A percentile compares a stretch with the other conserved stretches of the same genome.
phyloP scores from a whole-genome alignment of 495 filamentous ascomycete species.

The Lepidopterella palustris region DNA sequence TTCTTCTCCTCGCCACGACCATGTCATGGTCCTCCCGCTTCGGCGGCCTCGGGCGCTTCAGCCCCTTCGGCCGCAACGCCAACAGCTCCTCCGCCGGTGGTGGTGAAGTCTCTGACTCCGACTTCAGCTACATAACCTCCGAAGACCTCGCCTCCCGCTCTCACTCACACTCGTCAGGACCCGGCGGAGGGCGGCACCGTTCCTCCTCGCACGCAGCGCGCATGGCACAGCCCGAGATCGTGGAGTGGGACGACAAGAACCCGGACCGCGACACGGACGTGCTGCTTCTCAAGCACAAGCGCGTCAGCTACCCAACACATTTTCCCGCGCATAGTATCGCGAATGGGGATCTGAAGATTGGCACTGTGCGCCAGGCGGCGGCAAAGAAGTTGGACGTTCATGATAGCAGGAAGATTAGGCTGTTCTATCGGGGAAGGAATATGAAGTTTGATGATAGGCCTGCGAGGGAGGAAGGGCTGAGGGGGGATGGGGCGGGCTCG shows the following conservation, averaged over 20 bases:
- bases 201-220: slow-evolving; percentile 37
- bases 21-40: slow-evolving; percentile 62
- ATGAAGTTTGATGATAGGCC: slow-evolving; percentile 60
- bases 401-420: slow-evolving; percentile 56
- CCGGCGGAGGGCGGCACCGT: too few species aligned
- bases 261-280: slow-evolving; percentile 58
- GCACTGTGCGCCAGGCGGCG: slow-evolving; percentile 58
- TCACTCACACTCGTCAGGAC: neutral
- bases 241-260: slow-evolving; percentile 30
- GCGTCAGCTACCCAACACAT: slow-evolving; percentile 64
- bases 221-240: slow-evolving; percentile 26
- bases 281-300: slow-evolving; percentile 65
- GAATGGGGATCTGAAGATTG: slow-evolving; percentile 64
- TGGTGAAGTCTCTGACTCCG: slow-evolving; percentile 59
- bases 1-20: slow-evolving; percentile 48
- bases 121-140: slow-evolving; percentile 75
- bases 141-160: slow-evolving; percentile 43
- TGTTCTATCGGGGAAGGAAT: slow-evolving; percentile 78
- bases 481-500: slow-evolving; percentile 57
- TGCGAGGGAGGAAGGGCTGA: slow-evolving; percentile 64
- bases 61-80: slow-evolving; percentile 43
- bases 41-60: slow-evolving; percentile 41
- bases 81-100: slow-evolving; percentile 37
- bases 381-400: slow-evolving; percentile 55
- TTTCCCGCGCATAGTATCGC: slow-evolving; percentile 79